These are phyloP conservation scores for Neofusicoccum cordaticola DNA, from an alignment of 2,329 filamentous ascomycete genomes.

Conservation along the genomic window DNA sequence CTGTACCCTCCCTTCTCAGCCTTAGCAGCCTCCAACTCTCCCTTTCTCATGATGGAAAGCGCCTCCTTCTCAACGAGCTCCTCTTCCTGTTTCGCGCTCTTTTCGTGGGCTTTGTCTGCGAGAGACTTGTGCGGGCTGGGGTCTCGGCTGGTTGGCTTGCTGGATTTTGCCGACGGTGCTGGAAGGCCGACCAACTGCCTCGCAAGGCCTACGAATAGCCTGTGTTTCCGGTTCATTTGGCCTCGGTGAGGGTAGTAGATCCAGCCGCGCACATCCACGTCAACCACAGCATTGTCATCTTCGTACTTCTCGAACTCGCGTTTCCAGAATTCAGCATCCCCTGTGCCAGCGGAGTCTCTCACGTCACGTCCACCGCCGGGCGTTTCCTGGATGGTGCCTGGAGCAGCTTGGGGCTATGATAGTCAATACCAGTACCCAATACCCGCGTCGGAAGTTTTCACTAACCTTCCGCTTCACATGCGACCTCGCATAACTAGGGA, in stretches of 20 bases:
- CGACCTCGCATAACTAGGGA: constrained; percentile 85
- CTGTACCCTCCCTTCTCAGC: constrained; percentile 73
- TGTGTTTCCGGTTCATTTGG: constrained; percentile 81
- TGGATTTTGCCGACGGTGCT: constrained; percentile 51
- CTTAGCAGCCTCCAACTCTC: constrained; percentile 67
- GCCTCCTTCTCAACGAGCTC: constrained; percentile 73
- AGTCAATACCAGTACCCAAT: neutral
- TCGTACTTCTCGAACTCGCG: constrained; percentile 76
- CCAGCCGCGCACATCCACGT: constrained; percentile 95
- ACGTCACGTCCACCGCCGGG: constrained; percentile 41
- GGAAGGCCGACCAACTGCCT: constrained; percentile 85
- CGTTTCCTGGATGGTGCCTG: constrained; percentile 37
- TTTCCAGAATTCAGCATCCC: constrained; percentile 72
- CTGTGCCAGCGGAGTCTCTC: constrained; percentile 46
- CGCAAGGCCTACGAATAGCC: constrained; percentile 81
- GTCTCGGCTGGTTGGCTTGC: constrained; percentile 42
- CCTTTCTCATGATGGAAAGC: constrained; percentile 69
- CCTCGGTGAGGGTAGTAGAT: constrained; percentile 83
- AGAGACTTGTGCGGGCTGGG: constrained; percentile 41
- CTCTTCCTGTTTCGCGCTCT: constrained; percentile 56
- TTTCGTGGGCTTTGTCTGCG: constrained; percentile 40
- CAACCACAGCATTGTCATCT: constrained; percentile 80
- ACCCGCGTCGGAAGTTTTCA: constrained; percentile 19
- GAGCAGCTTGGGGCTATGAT: constrained; percentile 29
- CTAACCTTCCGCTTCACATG: constrained; percentile 56